Percentiles rank a stretch among this genome's conserved stretches.
Evolutionary conservation across 2,329 filamentous ascomycete species (phyloP).

Genomic region (Fusarium sp.): DNA sequence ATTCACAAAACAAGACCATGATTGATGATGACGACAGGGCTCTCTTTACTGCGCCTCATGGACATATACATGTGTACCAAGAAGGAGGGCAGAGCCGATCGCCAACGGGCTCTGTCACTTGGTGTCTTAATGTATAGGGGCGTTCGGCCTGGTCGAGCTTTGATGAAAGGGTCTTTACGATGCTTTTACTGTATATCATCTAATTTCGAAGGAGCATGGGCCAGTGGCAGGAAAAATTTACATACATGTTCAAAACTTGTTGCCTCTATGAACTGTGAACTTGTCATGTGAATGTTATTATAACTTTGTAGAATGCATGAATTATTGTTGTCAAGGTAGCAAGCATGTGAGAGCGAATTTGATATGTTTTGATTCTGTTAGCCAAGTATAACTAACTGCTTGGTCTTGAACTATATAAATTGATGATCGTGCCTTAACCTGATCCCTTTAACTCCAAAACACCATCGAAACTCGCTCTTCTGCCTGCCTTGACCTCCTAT

Average conservation of each 20-base stretch:
- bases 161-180: constrained; percentile 40
- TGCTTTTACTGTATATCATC: constrained; percentile 50
- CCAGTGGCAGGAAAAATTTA: constrained; percentile 47
- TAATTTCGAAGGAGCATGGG: constrained; percentile 47
- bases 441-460: constrained; percentile 15
- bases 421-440: background rate
- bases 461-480: constrained; percentile 17
- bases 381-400: background rate
- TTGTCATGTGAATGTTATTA: background rate
- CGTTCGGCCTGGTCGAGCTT: constrained; percentile 37
- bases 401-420: constrained; percentile 3
- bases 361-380: background rate
- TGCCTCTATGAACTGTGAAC: background rate
- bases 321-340: too few species aligned
- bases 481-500: constrained; percentile 8
- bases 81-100: constrained; percentile 22
- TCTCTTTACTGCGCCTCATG: constrained; percentile 20
- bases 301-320: background rate
- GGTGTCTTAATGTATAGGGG: constrained; percentile 33
- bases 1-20: constrained; percentile 38
- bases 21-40: constrained; percentile 39
- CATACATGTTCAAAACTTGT: constrained; percentile 43
- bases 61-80: constrained; percentile 33
- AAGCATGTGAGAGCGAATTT: background rate
- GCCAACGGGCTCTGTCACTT: constrained; percentile 24